These are phyloP conservation scores for Halteria grandinella DNA, from an alignment of 73 alveolate species.

Conservation along the genomic window DNA sequence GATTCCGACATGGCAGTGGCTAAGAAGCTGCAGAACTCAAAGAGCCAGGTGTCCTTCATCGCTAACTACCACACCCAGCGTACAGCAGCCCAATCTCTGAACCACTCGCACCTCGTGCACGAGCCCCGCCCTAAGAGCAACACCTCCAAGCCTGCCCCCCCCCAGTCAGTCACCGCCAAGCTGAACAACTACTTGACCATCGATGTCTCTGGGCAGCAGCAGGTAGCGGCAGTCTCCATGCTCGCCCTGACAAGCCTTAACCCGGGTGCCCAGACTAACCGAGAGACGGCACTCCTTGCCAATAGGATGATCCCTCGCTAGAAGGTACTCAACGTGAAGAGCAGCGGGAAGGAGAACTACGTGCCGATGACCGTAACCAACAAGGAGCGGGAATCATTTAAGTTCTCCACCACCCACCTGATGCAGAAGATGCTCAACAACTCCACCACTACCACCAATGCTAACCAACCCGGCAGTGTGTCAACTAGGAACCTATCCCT, in stretches of 20 bases:
- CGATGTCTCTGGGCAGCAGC: no score
- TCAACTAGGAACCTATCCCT: neutral
- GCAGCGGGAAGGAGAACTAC: neutral
- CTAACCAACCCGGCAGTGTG: neutral
- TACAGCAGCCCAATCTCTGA: no score
- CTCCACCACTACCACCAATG: neutral
- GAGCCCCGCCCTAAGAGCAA: neutral
- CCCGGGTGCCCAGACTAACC: no score
- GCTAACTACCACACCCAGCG: no score
- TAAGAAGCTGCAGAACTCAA: no score
- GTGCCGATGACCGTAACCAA: constrained; percentile 15
- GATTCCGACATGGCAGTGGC: no score
- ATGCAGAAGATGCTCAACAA: neutral
- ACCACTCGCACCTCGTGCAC: no score
- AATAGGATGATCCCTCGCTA: constrained; percentile 8
- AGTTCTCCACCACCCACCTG: neutral
- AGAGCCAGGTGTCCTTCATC: no score
- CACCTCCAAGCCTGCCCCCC: neutral
- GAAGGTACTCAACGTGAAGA: neutral
- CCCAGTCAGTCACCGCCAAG: neutral
- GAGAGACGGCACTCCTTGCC: neutral
- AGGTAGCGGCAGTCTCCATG: no score
- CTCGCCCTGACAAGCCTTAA: no score
- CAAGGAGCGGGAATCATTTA: no score
- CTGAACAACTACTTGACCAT: constrained; percentile 4